Base-by-base conservation (phyloP, 169 alveolate species). In the Plasmodium coatneyi region DNA sequence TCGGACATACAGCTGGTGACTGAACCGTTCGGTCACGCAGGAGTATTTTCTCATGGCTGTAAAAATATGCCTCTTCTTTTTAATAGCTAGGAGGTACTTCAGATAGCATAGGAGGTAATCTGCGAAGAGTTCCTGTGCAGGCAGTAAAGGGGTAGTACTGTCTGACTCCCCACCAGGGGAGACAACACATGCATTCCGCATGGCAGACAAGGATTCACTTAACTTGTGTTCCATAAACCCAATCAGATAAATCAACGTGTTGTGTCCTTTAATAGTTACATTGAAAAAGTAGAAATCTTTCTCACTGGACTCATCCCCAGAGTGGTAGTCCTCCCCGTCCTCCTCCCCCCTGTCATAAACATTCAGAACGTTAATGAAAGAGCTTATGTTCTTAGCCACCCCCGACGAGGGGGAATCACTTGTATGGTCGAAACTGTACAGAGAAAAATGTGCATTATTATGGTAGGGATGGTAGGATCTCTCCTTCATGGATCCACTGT, bases 61-160 rank as follows among this genome's bases (percentile, higher is more conserved):
- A 81, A 70, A 91, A 28, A 91, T 80, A 1, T 28, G 54, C 9
- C 19, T 70, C 30, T 41, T 80, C 66, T 81, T 91, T 22, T 49
- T 81, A 71, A 91, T 46, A 46, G 83, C 83, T 12, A 91, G 43
- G 16, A 80, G 41, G 60, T 81, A 91, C 36, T 91, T 91, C 30
- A 91, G 28, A 16, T 71, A 91, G 56, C 95, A 91, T 34, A 91
- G 10, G 2, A 91, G 54, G 56, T 71, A 91, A 71, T 91, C 92
- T 12, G 86, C 71, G 72, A 91, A 80, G 10, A 80, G 74, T 6
- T 91, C 92, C 16, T 82, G 91, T 5, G 52, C 95, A 16, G 14
- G 4, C 0, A 19, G 34, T 3, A 52, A 54, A 19, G 87, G 3
- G 5, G 39, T 12, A n/a, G 14, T 30, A 2, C 2, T 0, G 5